Percentiles rank a stretch among this genome's conserved stretches.
These are phyloP conservation scores for Petrea volubilis DNA, from an alignment of 257 asterid genomes.

Conservation along the genomic window DNA sequence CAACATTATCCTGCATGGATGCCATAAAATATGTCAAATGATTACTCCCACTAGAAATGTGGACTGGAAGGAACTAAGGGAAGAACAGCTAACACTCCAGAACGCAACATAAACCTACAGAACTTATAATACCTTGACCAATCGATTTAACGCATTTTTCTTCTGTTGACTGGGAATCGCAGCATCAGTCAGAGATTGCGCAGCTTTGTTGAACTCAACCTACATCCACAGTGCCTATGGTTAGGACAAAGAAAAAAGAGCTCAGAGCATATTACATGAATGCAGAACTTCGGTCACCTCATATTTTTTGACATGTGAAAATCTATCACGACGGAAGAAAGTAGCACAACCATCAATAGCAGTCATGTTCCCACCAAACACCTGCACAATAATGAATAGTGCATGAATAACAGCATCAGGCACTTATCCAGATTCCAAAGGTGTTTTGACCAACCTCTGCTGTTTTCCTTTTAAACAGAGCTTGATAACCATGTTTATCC, in stretches of 20 bases:
- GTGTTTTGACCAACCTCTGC: constrained; percentile 68
- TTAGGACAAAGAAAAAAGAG: constrained; percentile 15
- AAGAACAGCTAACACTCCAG: neutral
- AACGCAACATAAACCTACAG: constrained; percentile 1
- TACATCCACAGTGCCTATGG: constrained; percentile 29
- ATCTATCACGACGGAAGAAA: constrained; percentile 97
- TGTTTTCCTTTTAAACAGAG: constrained; percentile 75
- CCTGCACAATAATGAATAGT: constrained; percentile 44
- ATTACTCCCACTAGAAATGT: neutral
- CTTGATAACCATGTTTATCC: constrained; percentile 96
- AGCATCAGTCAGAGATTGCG: constrained; percentile 94
- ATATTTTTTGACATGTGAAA: constrained; percentile 91
- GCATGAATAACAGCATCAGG: constrained; percentile 20
- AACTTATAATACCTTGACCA: constrained; percentile 65
- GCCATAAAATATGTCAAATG: constrained; percentile 12
- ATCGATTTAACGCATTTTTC: constrained; percentile 77
- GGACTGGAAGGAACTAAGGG: constrained; percentile 2
- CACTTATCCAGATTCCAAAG: constrained; percentile 12
- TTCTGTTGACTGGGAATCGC: constrained; percentile 78
- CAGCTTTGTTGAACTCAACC: constrained; percentile 99
- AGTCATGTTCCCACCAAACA: constrained; percentile 55
- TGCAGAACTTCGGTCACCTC: constrained; percentile 54
- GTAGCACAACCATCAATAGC: constrained; percentile 93
- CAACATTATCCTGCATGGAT: constrained; percentile 79
- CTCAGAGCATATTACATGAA: constrained; percentile 21